These are phyloP conservation scores for Solanum commersonii DNA, from an alignment of 257 asterid species.

Conservation along the genomic window DNA sequence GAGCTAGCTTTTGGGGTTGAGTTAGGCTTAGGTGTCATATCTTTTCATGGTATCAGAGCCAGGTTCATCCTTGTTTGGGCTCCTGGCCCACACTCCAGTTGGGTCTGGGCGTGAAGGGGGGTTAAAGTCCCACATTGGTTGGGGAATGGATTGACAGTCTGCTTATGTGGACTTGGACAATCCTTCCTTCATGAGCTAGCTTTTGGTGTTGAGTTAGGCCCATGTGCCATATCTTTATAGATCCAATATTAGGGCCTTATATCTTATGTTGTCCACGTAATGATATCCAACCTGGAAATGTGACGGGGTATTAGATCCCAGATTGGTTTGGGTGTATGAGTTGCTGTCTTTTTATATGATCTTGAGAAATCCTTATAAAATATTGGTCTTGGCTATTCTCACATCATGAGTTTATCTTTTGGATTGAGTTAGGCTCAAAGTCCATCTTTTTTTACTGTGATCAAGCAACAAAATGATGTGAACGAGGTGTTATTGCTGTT, in stretches of 20 bases:
- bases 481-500: background rate
- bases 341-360: background rate
- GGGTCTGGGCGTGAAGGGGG: background rate
- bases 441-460: background rate
- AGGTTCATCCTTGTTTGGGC: background rate
- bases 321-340: background rate
- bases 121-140: background rate
- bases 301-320: background rate
- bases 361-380: background rate
- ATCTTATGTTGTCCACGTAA: background rate
- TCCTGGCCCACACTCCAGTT: background rate
- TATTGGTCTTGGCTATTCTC: background rate
- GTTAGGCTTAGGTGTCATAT: background rate
- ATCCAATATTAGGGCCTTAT: background rate
- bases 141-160: background rate
- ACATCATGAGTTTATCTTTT: background rate
- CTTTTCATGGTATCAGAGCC: background rate
- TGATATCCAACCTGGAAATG: background rate
- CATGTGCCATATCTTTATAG: background rate
- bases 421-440: background rate
- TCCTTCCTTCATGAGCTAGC: background rate
- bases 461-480: background rate
- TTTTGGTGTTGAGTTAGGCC: background rate
- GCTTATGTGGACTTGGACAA: background rate
- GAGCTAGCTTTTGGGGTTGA: background rate